Conservation (phyloP, 768 basidiomycete species). For the Calocera viscosa region DNA sequence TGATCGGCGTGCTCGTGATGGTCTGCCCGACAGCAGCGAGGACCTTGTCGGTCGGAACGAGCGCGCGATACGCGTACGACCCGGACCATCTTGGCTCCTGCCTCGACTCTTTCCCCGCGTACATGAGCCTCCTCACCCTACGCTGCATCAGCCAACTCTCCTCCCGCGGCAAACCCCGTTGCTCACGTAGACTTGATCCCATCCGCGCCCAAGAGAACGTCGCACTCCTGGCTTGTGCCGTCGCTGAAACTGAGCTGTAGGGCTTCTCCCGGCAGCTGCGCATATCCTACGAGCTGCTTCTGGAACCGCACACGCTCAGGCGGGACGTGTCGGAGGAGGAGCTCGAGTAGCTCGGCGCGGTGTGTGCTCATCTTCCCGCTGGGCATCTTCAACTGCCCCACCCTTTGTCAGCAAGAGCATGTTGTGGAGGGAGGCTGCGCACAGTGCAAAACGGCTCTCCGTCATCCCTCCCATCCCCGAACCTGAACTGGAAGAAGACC, state of each 20-base stretch:
- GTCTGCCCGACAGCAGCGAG: background rate
- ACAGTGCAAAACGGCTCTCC: background rate
- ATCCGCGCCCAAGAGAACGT: background rate
- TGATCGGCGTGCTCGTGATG: background rate
- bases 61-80: background rate
- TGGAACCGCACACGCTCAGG: background rate
- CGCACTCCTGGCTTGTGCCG: background rate
- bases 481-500: background rate
- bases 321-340: background rate
- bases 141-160: background rate
- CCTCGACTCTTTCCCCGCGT: background rate
- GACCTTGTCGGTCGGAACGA: background rate
- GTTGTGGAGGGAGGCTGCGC: too few relatives aligned
- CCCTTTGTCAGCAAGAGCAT: background rate
- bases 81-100: conserved; percentile 1
- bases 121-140: background rate
- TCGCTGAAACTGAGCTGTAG: background rate
- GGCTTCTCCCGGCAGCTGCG: background rate
- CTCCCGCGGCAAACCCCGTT: background rate
- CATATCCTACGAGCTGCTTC: background rate
- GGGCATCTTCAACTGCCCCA: background rate
- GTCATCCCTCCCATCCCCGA: background rate
- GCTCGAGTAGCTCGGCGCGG: background rate
- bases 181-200: conserved; percentile 5
- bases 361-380: background rate